These are phyloP conservation scores for Dimargaris verticillata DNA, from an alignment of 192 early-diverging fungal genomes.

Conservation along the genomic window DNA sequence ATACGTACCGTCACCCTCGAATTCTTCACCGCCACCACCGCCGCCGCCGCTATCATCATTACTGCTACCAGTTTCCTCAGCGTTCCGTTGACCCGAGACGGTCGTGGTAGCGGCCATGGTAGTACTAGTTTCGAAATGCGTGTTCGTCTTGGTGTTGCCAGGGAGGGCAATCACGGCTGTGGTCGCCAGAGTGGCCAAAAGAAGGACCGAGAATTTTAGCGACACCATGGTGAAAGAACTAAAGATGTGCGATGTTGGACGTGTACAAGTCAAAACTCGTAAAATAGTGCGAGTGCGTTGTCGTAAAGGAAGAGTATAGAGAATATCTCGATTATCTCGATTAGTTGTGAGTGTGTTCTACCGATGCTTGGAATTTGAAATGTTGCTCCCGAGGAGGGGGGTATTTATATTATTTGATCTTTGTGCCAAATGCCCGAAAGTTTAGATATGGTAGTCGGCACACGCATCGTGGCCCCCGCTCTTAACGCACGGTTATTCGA, in stretches of 20 bases:
- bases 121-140: neutral
- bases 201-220: neutral
- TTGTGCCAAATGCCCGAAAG: too few relatives aligned
- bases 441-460: too few relatives aligned
- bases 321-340: neutral
- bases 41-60: neutral
- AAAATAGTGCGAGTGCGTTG: neutral
- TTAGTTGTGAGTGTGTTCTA: too few relatives aligned
- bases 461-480: too few relatives aligned
- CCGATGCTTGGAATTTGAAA: too few relatives aligned
- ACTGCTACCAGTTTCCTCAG: neutral
- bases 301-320: neutral
- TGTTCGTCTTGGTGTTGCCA: neutral
- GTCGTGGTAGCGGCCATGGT: neutral
- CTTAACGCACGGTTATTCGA: too few relatives aligned
- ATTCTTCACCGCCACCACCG: slow-evolving; percentile 15
- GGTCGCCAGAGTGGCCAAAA: neutral
- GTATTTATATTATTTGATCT: too few relatives aligned
- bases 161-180: neutral
- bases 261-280: neutral
- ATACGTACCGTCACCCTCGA: slow-evolving; percentile 37
- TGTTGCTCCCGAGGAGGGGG: too few relatives aligned
- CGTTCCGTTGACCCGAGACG: neutral
- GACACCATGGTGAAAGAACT: slow-evolving; percentile 1
- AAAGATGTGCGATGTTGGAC: neutral